Evolutionary conservation across 202 grass and related monocot species (phyloP).

Genomic region (Eragrostis tef): DNA sequence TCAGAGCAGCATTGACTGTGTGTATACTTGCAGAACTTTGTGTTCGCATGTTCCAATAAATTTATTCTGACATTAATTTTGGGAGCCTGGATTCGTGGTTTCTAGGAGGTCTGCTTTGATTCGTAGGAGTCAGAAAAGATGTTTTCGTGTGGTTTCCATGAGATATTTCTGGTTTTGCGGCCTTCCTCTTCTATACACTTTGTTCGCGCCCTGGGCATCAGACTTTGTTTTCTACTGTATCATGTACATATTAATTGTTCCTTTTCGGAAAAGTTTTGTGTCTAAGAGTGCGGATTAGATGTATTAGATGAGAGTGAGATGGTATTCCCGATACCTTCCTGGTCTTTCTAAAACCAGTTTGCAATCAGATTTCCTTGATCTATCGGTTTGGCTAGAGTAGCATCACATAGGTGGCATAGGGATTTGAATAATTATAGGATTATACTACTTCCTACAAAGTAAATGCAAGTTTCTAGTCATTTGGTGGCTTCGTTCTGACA

Average conservation of each 20-base stretch:
- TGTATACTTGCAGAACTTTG: constrained; percentile 9
- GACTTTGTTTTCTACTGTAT: background rate
- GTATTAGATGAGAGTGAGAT: background rate
- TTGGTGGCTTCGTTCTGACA: constrained; percentile 15
- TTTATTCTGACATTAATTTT: constrained; percentile 18
- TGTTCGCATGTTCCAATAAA: background rate
- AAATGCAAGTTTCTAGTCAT: constrained; percentile 10
- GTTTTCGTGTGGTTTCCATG: constrained; percentile 4
- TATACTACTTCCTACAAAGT: constrained; percentile 1
- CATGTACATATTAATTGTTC: constrained; percentile 19
- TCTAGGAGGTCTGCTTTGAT: background rate
- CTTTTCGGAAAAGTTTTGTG: background rate
- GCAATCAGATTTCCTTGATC: background rate
- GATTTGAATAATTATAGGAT: constrained; percentile 11
- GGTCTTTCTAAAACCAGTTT: background rate
- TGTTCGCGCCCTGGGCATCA: background rate
- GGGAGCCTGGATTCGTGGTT: constrained; percentile 18
- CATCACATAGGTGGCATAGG: constrained; percentile 2
- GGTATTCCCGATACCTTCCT: background rate
- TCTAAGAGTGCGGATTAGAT: constrained; percentile 9
- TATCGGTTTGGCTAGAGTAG: constrained; percentile 24
- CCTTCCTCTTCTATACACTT: background rate
- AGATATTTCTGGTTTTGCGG: background rate
- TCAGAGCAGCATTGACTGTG: background rate
- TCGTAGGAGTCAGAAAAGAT: constrained; percentile 10